A percentile compares a stretch with the other conserved stretches of the same genome.
Evolutionary conservation across 2,329 filamentous ascomycete genomes (phyloP).

Genomic region (Monilinia fructigena): DNA sequence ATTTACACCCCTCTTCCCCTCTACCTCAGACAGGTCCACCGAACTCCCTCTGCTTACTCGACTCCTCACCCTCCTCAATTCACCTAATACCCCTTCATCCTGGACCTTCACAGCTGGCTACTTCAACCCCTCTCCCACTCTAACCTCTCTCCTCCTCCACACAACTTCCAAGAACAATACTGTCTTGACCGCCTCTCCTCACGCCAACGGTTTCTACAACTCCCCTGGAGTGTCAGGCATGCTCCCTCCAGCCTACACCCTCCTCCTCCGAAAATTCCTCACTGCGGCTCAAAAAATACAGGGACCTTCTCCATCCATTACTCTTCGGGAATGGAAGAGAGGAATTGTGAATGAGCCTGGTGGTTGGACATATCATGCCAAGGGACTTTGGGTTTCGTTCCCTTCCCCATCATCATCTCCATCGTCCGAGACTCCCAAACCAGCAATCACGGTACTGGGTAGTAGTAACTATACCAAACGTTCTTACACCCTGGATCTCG

Average conservation of each 20-base stretch:
- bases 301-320: slow-evolving; percentile 46
- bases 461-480: slow-evolving; percentile 95
- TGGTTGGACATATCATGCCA: slow-evolving; percentile 98
- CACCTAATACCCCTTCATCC: slow-evolving; percentile 64
- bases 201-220: slow-evolving; percentile 93
- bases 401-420: neutral
- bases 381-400: slow-evolving; percentile 87
- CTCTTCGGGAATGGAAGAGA: slow-evolving; percentile 81
- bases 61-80: slow-evolving; percentile 67
- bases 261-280: slow-evolving; percentile 80
- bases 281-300: slow-evolving; percentile 42
- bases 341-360: slow-evolving; percentile 77
- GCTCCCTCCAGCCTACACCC: slow-evolving; percentile 86
- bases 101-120: slow-evolving; percentile 99
- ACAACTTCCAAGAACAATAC: slow-evolving; percentile 63
- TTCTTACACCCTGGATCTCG: slow-evolving; percentile 88
- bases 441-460: slow-evolving; percentile 60
- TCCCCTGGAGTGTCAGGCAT: slow-evolving; percentile 86
- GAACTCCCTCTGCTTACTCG: slow-evolving; percentile 80
- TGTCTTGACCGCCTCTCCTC: slow-evolving; percentile 87
- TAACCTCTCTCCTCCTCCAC: slow-evolving; percentile 75
- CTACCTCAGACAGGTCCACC: slow-evolving; percentile 75
- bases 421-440: slow-evolving; percentile 2
- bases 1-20: slow-evolving; percentile 78
- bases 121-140: slow-evolving; percentile 89